Base-by-base conservation (phyloP, 345 rosid species). In the Capsella bursapastoris region DNA sequence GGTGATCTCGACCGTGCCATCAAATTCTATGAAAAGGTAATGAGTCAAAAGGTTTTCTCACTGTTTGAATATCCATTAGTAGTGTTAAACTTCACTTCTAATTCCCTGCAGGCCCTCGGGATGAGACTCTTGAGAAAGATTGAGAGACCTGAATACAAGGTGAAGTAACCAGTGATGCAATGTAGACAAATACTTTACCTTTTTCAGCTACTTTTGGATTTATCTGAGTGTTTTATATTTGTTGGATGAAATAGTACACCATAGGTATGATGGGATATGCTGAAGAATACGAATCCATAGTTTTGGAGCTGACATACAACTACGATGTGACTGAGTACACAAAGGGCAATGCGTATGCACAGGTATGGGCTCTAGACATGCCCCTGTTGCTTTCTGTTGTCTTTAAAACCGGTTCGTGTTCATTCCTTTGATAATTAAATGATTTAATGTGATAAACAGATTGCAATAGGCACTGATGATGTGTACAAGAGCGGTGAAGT, bases 401-500 rank as follows among this genome's bases (percentile, higher is more conserved):
- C 57, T 59, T 40, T 38, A 22, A 56, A 56, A 49, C 34, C 6
- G 2, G 34, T 65, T 64, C 41, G 2, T 41, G 34, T 28, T 35
- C 31, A 14, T 62, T 53, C 27, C 2, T 15, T 37, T 53, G 57
- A 37, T 53, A 11, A 16, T 34, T 13, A 50, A 64, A 37, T 56
- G 59, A 41, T 69, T 28, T 14, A 76, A 41, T 77, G 68, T 57
- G 8, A 65, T 66, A 7, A 18, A 43, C 76, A 91, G 97, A 70
- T 94, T 60, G 96, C 97, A 41, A 83, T 95, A 59, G 45, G 97
- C 64, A 95, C 99, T 3, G 85, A 90, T 82, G 97, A 92, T 82
- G 99, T 92, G 70, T 92, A 90, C 91, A 90, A 89, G 64, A 95
- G 99, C 80, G 99, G 78, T 7, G 97, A 90, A 83, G 97, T 88